Percentiles rank a stretch among this genome's conserved stretches.
Evolutionary conservation across 305 asterid genomes (phyloP).

Genomic region (Fraxinus nigra): DNA sequence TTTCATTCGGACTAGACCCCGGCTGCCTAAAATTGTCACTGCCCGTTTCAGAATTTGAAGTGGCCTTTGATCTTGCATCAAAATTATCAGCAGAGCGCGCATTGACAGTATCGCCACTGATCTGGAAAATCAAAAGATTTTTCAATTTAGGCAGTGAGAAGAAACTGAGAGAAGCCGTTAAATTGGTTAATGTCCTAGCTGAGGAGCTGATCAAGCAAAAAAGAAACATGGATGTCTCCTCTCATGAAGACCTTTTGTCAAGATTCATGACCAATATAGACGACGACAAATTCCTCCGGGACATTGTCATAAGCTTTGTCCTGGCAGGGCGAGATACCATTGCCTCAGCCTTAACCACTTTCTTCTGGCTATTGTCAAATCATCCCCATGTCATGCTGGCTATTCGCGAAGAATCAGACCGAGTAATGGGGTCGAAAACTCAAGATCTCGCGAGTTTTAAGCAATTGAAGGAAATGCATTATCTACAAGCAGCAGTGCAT

Average conservation of each 20-base stretch:
- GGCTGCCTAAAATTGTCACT: constrained; percentile 41
- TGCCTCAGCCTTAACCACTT: constrained; percentile 51
- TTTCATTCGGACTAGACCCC: constrained; percentile 60
- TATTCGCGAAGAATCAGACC: constrained; percentile 44
- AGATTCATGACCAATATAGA: constrained; percentile 50
- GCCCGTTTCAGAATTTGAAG: constrained; percentile 42
- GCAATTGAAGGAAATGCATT: constrained; percentile 46
- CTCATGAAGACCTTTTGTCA: constrained; percentile 44
- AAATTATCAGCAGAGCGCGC: constrained; percentile 62
- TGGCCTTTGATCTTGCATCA: constrained; percentile 63
- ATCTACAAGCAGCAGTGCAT: constrained; percentile 51
- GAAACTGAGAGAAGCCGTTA: constrained; percentile 43
- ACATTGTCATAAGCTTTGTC: constrained; percentile 53
- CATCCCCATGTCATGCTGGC: constrained; percentile 21
- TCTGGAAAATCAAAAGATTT: constrained; percentile 58
- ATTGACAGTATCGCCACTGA: constrained; percentile 38
- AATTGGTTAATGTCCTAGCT: constrained; percentile 44
- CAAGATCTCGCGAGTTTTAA: constrained; percentile 10
- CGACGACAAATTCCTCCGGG: constrained; percentile 53
- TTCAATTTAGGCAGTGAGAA: constrained; percentile 61
- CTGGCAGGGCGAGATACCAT: constrained; percentile 66
- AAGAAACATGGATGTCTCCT: constrained; percentile 17
- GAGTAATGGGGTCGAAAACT: constrained; percentile 28
- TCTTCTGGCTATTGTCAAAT: constrained; percentile 42
- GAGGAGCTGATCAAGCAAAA: constrained; percentile 44